These are phyloP conservation scores for Coemansia sp. DNA, from an alignment of 371 early-diverging fungal genomes.

Conservation along the genomic window DNA sequence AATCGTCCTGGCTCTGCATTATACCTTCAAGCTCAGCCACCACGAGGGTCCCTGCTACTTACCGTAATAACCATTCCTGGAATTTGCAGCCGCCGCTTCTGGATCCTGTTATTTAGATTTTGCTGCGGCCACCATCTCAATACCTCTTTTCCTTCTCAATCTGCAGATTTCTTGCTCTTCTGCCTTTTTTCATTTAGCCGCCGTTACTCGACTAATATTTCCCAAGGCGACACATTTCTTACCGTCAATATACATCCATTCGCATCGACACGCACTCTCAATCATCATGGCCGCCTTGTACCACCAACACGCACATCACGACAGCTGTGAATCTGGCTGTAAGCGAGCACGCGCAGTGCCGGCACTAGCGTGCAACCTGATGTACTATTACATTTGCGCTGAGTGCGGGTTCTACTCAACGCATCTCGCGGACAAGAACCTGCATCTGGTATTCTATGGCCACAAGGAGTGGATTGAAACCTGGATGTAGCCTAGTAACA, in stretches of 20 bases:
- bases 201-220: too few relatives aligned
- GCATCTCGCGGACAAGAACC: slow-evolving; percentile 35
- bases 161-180: neutral
- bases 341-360: neutral
- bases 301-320: neutral
- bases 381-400: slow-evolving; percentile 39
- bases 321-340: slow-evolving; percentile 1
- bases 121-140: slow-evolving; percentile 11
- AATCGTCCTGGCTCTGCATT: too few relatives aligned
- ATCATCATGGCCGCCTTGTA: slow-evolving; percentile 6
- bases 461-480: slow-evolving; percentile 41
- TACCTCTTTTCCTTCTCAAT: neutral
- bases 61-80: neutral
- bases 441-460: slow-evolving; percentile 35
- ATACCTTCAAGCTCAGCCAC: neutral
- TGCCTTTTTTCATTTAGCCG: neutral
- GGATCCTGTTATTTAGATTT: too few relatives aligned
- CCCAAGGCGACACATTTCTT: too few relatives aligned
- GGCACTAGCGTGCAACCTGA: slow-evolving; percentile 18
- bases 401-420: slow-evolving; percentile 37
- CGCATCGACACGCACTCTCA: neutral
- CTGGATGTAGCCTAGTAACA: slow-evolving; percentile 14
- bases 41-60: neutral
- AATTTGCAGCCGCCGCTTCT: too few relatives aligned
- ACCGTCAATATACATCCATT: neutral